A percentile compares a stretch with the other conserved stretches of the same genome.
phyloP scores from a whole-genome alignment of 441 rosid genomes.

The Dalechampia spathulata region DNA sequence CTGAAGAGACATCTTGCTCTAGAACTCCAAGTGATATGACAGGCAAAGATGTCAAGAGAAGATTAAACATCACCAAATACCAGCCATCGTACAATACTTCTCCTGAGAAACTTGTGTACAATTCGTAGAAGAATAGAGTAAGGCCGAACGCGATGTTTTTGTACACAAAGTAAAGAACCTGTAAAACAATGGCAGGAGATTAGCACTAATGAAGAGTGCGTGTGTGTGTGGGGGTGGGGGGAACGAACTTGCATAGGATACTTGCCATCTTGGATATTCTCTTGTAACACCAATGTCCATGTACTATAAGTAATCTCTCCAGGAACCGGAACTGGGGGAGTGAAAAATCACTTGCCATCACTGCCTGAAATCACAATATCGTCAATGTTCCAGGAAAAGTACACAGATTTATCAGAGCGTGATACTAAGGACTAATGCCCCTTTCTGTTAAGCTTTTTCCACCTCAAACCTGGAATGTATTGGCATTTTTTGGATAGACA shows the following conservation, averaged over 20 bases:
- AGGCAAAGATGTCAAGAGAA: constrained; percentile 62
- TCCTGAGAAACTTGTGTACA: constrained; percentile 54
- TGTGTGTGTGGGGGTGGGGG: too few species aligned
- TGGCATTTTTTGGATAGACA: too few species aligned
- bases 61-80: constrained; percentile 63
- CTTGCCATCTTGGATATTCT: constrained; percentile 60
- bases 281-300: constrained; percentile 75
- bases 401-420: too few species aligned
- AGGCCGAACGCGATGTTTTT: constrained; percentile 73
- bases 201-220: too few species aligned
- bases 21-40: constrained; percentile 68
- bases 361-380: constrained; percentile 40
- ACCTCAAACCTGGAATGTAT: too few species aligned
- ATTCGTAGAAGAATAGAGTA: constrained; percentile 73
- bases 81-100: constrained; percentile 58
- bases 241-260: neutral
- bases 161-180: constrained; percentile 71
- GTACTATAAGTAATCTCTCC: constrained; percentile 60
- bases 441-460: neutral
- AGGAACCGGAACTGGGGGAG: constrained; percentile 58
- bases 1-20: constrained; percentile 68
- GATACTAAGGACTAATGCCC: too few species aligned
- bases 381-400: too few species aligned
- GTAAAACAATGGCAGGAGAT: constrained; percentile 2
- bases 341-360: constrained; percentile 75